Percentiles rank a stretch among this genome's conserved stretches.
Conservation (phyloP, 305 asterid genomes). For the Solanum hybrid region DNA sequence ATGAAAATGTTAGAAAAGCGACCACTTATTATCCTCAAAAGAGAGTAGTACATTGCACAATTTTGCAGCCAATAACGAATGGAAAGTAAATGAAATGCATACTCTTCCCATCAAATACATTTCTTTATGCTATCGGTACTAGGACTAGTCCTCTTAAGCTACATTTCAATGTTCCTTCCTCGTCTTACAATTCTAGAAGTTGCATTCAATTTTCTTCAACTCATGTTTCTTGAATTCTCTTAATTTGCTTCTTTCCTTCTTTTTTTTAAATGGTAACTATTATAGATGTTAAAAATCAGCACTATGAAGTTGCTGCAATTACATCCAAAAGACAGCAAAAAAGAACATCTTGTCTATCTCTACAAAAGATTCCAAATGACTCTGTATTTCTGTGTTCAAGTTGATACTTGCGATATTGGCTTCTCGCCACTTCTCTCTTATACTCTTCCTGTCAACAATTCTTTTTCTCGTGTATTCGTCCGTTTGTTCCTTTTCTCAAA, state of each 20-base stretch:
- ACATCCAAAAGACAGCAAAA: not conserved
- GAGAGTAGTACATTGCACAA: not conserved
- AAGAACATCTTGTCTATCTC: not conserved
- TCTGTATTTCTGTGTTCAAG: not conserved
- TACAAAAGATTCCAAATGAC: not conserved
- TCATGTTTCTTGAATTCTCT: not conserved
- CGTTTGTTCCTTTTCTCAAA: not conserved
- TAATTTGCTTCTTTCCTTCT: not conserved
- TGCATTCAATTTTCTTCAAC: not conserved
- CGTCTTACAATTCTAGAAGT: not conserved
- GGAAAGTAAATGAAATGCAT: not conserved
- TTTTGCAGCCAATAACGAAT: not conserved
- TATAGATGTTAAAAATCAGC: not conserved
- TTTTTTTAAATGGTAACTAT: not conserved
- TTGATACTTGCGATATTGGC: not conserved
- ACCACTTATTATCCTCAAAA: not conserved
- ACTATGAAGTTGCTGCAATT: not conserved
- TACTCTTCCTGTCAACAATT: not conserved
- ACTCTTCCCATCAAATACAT: not conserved
- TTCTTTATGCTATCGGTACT: not conserved
- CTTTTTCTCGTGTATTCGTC: not conserved
- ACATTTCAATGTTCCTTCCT: not conserved
- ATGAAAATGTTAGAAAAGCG: not conserved
- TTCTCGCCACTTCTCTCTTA: not conserved
- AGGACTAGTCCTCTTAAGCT: not conserved